Conservation (phyloP, 2,329 filamentous ascomycete genomes). For the Amesomyces nigricolor region DNA sequence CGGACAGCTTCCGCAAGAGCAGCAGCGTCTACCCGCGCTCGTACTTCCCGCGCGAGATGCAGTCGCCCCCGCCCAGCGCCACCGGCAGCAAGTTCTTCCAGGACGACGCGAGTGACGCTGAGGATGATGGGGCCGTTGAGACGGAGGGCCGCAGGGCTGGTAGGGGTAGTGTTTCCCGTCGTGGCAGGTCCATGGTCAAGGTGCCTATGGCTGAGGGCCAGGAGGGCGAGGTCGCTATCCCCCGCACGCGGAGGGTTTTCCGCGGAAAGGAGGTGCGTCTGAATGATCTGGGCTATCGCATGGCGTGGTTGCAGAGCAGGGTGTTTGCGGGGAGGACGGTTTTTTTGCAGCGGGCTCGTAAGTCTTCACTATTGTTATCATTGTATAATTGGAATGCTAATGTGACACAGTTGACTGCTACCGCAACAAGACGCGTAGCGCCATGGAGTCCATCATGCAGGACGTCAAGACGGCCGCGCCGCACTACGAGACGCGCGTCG, state of each 20-base stretch:
- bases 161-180: conserved; percentile 31
- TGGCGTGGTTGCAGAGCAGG: conserved; percentile 94
- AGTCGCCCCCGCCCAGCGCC: conserved; percentile 70
- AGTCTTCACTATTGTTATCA: conserved; percentile 41
- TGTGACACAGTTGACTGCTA: conserved; percentile 73
- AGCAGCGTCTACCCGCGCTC: conserved; percentile 87
- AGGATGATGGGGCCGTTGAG: conserved; percentile 50
- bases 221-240: conserved; percentile 68
- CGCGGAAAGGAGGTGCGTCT: conserved; percentile 80
- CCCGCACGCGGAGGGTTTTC: conserved; percentile 62
- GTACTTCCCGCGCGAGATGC: conserved; percentile 92
- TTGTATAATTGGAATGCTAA: conserved; percentile 7
- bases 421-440: conserved; percentile 81
- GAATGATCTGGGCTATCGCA: conserved; percentile 88
- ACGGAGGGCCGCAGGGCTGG: conserved; percentile 42
- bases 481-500: conserved; percentile 83
- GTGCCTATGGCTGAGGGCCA: conserved; percentile 64
- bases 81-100: conserved; percentile 70
- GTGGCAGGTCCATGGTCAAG: conserved; percentile 45
- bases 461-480: conserved; percentile 68
- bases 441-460: conserved; percentile 72
- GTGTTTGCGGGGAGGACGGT: conserved; percentile 82
- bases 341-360: conserved; percentile 86
- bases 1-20: conserved; percentile 85
- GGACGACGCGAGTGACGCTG: conserved; percentile 53